These are phyloP conservation scores for Saccharomycopsis sp. DNA, from an alignment of 805 yeast species.

Conservation along the genomic window DNA sequence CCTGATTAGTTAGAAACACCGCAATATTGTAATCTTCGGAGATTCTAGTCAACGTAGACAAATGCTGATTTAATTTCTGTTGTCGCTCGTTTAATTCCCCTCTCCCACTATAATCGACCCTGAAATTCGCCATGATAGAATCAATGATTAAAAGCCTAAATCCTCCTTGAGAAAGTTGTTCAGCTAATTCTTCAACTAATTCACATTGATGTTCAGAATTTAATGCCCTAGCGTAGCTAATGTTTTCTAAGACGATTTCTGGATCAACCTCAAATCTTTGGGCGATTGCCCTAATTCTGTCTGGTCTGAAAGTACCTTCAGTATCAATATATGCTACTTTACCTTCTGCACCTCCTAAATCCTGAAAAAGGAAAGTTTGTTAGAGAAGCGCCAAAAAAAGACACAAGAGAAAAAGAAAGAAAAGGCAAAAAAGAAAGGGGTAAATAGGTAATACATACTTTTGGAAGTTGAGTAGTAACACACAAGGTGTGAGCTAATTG, in stretches of 20 bases:
- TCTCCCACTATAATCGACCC: constrained; percentile 74
- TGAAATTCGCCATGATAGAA: constrained; percentile 71
- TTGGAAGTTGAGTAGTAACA: constrained; percentile 68
- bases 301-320: constrained; percentile 78
- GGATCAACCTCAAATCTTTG: constrained; percentile 63
- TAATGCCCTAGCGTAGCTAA: constrained; percentile 68
- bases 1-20: constrained; percentile 69
- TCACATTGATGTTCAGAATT: constrained; percentile 78
- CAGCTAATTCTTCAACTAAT: constrained; percentile 58
- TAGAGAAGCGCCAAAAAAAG: background rate
- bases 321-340: constrained; percentile 75
- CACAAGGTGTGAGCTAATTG: constrained; percentile 75
- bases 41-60: constrained; percentile 45
- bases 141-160: constrained; percentile 56
- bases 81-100: constrained; percentile 75
- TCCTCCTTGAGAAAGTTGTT: constrained; percentile 59
- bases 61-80: constrained; percentile 57
- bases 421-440: background rate
- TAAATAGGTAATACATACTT: constrained; percentile 30
- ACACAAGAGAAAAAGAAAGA: background rate
- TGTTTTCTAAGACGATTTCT: constrained; percentile 60
- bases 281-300: constrained; percentile 57
- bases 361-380: constrained; percentile 22
- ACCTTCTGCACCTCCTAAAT: constrained; percentile 76
- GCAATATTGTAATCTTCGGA: constrained; percentile 78